These are phyloP conservation scores for Persicaria tinctoria DNA, from an alignment of 148 eudicot species.

Conservation along the genomic window DNA sequence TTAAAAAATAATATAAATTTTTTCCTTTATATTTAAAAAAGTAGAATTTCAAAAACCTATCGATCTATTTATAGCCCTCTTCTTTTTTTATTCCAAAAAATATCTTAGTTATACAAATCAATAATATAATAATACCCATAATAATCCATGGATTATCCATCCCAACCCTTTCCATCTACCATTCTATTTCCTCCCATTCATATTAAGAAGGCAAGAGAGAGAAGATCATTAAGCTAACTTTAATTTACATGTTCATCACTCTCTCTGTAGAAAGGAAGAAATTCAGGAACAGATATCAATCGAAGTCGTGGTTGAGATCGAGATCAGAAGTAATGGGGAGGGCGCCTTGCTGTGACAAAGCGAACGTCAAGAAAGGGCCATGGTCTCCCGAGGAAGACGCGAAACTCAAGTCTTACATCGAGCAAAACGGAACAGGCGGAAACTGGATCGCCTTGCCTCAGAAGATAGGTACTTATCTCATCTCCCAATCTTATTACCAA, in stretches of 20 bases:
- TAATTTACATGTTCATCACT: not conserved
- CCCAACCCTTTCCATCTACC: constrained; percentile 13
- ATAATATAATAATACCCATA: not conserved
- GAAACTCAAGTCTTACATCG: constrained; percentile 14
- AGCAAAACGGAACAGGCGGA: constrained; percentile 9
- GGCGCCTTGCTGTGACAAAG: constrained; percentile 13
- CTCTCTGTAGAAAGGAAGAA: not conserved
- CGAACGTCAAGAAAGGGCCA: constrained; percentile 15
- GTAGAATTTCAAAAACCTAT: too few relatives aligned
- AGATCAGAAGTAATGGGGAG: constrained; percentile 4
- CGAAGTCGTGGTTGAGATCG: not conserved
- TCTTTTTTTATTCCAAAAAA: constrained; percentile 4
- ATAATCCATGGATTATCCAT: not conserved
- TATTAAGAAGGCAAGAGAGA: constrained; percentile 11
- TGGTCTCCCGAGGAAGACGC: constrained; percentile 13
- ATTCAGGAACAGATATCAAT: not conserved
- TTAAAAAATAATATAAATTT: too few relatives aligned
- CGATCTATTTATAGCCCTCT: not conserved
- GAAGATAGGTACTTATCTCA: constrained; percentile 8
- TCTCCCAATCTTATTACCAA: not conserved
- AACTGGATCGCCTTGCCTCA: constrained; percentile 15
- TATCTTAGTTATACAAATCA: not conserved
- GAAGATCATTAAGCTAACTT: not conserved
- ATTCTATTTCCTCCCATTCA: constrained; percentile 7
- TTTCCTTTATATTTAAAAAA: too few relatives aligned